Percentiles rank a stretch among this genome's conserved stretches.
Conservation (phyloP, 495 filamentous ascomycete species). For the Tuber borchii region DNA sequence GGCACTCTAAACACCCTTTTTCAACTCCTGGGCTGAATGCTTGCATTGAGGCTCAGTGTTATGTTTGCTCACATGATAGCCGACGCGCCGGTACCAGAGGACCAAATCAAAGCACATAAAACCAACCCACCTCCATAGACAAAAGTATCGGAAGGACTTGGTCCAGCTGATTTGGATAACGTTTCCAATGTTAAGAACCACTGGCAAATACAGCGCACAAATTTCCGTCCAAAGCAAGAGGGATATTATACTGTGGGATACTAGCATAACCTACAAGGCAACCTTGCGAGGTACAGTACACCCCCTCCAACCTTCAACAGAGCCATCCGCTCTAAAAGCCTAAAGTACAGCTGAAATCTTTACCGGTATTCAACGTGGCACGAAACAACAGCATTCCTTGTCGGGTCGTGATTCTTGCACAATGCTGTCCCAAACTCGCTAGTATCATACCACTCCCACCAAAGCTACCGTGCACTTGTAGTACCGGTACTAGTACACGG, state of each 20-base stretch:
- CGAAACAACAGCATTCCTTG: background rate
- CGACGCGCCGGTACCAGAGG: no score
- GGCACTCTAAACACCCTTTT: no score
- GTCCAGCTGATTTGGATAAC: background rate
- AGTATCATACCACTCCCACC: no score
- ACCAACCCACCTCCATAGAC: background rate
- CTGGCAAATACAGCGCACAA: background rate
- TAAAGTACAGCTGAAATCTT: background rate
- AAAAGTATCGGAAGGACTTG: no score
- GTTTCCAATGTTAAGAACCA: background rate
- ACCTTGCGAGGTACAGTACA: no score
- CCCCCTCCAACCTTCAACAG: background rate
- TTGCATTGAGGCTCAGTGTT: no score
- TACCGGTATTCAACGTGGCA: background rate
- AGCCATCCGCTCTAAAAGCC: background rate
- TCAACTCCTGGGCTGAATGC: no score
- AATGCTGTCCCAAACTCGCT: background rate
- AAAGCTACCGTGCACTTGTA: no score
- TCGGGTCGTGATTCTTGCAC: background rate
- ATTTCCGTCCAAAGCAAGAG: background rate
- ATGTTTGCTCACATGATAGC: no score
- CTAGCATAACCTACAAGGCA: background rate
- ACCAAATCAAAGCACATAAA: background rate
- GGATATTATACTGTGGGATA: background rate
- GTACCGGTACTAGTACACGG: no score